Base-by-base conservation (phyloP, 2,329 filamentous ascomycete genomes). In the Phialophora chinensis region DNA sequence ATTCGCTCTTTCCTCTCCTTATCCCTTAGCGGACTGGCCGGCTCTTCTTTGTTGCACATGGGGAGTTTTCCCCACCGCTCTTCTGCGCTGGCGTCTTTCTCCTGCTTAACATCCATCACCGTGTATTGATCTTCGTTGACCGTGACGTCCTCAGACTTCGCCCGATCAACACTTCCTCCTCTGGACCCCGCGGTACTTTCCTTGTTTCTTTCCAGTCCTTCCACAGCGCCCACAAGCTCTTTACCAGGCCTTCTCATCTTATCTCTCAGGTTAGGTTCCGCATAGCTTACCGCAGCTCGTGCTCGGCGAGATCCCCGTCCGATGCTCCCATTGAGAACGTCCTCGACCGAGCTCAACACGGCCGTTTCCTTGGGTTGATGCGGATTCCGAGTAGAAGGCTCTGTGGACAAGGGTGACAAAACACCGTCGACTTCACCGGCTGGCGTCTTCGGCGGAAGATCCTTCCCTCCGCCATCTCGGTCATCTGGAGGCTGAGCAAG, bases 241-340 rank as follows among this genome's bases (percentile, higher is more conserved):
- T 91, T 91, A 1, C 89, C 91, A 25, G 91, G 91, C 66, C 91
- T 86, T 66, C 91, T 86, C 91, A 95, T 93, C 79, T 95, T 95
- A 74, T 89, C 90, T 68, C 90, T 85, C 50, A 95, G 81, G 73
- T 91, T 94, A 1, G 91, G 91, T 76, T 94, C 91, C 11, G 91
- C 90, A 76, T 95, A 95, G 80, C 90, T 94, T 68, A 95, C 86
- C 58, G 88, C 84, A 11, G 86, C 80, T 72, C 90, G 84, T 56
- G 87, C 86, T 70, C 91, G 86, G 71, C 91, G 83, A 72, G 88
- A 90, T 25, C 87, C 86, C 53, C 91, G 85, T 31, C 86, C 83
- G 31, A 85, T 85, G 58, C 85, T 83, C 42, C 77, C 71, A 68
- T 77, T 74, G 53, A 73, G 55, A 68, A 74, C 61, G 65, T 74